Conservation (phyloP, 108 stramenopile species). For the Pseudonitzschia delicatissima region DNA sequence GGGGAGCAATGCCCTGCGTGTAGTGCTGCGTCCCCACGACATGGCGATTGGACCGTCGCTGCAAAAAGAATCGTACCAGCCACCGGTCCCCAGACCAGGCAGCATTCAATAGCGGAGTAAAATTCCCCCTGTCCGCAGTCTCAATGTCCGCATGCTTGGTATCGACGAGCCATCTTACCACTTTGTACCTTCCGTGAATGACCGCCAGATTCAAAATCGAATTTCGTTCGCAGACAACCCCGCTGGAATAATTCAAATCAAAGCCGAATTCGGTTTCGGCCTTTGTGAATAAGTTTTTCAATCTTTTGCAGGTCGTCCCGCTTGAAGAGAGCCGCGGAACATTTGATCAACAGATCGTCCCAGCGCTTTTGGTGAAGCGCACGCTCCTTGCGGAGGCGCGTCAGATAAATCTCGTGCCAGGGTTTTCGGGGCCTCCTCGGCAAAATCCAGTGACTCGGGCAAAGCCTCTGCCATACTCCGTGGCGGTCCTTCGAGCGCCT, state of each 20-base stretch:
- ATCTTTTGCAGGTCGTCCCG: slow-evolving; percentile 66
- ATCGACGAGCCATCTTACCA: slow-evolving; percentile 75
- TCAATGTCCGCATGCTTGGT: slow-evolving; percentile 71
- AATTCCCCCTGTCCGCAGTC: slow-evolving; percentile 68
- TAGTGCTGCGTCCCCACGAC: slow-evolving; percentile 68
- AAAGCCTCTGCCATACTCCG: slow-evolving; percentile 58
- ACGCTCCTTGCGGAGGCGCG: slow-evolving; percentile 47
- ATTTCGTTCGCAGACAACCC: slow-evolving; percentile 78
- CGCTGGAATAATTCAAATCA: slow-evolving; percentile 68
- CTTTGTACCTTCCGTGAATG: slow-evolving; percentile 65
- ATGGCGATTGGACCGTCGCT: slow-evolving; percentile 51
- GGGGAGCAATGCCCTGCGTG: slow-evolving; percentile 55
- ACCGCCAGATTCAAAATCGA: slow-evolving; percentile 78
- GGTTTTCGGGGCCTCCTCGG: slow-evolving; percentile 76
- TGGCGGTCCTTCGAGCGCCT: slow-evolving; percentile 51
- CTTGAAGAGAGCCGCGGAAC: slow-evolving; percentile 43
- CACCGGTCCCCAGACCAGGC: slow-evolving; percentile 67
- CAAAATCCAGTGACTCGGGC: slow-evolving; percentile 68
- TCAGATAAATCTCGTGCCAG: slow-evolving; percentile 73
- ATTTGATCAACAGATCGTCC: slow-evolving; percentile 65
- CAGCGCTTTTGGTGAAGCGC: slow-evolving; percentile 54
- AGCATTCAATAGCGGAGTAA: slow-evolving; percentile 82
- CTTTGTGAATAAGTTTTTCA: slow-evolving; percentile 55
- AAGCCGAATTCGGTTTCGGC: slow-evolving; percentile 65
- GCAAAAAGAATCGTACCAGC: slow-evolving; percentile 64